phyloP scores from a whole-genome alignment of 345 rosid species.

The Passiflora organensis region DNA sequence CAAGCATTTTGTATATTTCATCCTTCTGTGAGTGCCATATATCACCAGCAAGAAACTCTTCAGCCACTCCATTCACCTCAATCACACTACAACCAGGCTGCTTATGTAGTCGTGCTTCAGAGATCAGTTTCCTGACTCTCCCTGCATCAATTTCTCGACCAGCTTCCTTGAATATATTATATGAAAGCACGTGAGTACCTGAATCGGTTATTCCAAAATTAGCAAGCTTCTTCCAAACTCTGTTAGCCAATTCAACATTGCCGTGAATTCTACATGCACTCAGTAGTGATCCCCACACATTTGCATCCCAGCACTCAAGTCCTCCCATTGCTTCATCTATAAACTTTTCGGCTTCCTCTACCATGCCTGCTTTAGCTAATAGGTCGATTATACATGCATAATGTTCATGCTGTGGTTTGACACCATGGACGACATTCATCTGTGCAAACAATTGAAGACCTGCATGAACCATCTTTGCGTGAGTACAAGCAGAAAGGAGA shows the following conservation, averaged over 20 bases:
- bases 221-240: conserved; percentile 30
- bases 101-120: conserved; percentile 28
- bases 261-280: conserved; percentile 30
- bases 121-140: conserved; percentile 19
- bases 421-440: conserved; percentile 19
- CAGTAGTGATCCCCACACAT: conserved; percentile 36
- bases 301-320: conserved; percentile 23
- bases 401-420: conserved; percentile 27
- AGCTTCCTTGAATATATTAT: conserved; percentile 33
- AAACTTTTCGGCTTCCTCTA: conserved; percentile 29
- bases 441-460: conserved; percentile 25
- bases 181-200: conserved; percentile 25
- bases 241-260: conserved; percentile 34
- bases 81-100: conserved; percentile 33
- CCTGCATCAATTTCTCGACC: conserved; percentile 31
- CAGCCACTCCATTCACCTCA: conserved; percentile 25
- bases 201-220: conserved; percentile 19
- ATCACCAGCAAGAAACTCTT: conserved; percentile 33
- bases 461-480: conserved; percentile 22
- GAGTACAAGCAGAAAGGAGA: conserved; percentile 26
- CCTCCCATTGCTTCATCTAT: conserved; percentile 33
- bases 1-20: conserved; percentile 18
- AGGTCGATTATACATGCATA: conserved; percentile 34
- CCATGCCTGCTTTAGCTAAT: conserved; percentile 29
- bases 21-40: conserved; percentile 13